A percentile compares a stretch with the other conserved stretches of the same genome.
Evolutionary conservation across 805 yeast species (phyloP).

Genomic region (Lachancea thermotolerans): DNA sequence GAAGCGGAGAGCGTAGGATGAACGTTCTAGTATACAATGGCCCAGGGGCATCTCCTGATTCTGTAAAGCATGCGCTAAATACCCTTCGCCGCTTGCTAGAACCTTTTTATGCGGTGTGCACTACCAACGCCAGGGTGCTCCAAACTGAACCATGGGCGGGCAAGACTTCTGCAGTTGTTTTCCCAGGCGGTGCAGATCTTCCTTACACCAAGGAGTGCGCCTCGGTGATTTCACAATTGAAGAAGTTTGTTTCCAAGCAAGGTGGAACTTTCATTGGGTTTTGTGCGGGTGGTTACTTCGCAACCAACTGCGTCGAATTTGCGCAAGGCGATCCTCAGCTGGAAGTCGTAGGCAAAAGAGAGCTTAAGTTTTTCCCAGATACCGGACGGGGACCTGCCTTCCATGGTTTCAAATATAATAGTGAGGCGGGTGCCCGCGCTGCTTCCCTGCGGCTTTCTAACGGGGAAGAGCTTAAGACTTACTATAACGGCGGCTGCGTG

Average conservation of each 20-base stretch:
- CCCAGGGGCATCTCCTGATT: constrained; percentile 81
- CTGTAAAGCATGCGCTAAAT: constrained; percentile 77
- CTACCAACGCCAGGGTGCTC: constrained; percentile 57
- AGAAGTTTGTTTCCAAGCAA: constrained; percentile 54
- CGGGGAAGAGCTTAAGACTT: constrained; percentile 29
- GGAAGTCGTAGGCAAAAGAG: constrained; percentile 85
- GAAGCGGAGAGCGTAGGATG: constrained; percentile 34
- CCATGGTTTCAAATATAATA: constrained; percentile 71
- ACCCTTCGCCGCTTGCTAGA: constrained; percentile 68
- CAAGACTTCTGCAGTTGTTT: constrained; percentile 69
- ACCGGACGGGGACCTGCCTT: constrained; percentile 73
- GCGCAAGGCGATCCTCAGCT: constrained; percentile 62
- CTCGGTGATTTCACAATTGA: constrained; percentile 58
- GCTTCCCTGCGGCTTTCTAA: constrained; percentile 39
- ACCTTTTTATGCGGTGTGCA: constrained; percentile 80
- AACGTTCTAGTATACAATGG: constrained; percentile 66
- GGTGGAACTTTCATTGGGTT: constrained; percentile 87
- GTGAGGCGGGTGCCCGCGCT: constrained; percentile 70
- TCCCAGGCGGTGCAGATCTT: constrained; percentile 97
- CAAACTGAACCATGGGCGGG: constrained; percentile 81
- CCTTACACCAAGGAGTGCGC: constrained; percentile 72
- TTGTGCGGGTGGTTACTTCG: constrained; percentile 95
- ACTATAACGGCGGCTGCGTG: constrained; percentile 86
- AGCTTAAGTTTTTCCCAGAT: constrained; percentile 78
- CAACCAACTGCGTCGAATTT: constrained; percentile 68